Conservation (phyloP, 78 protist species). For the Goniomonas avonlea region DNA sequence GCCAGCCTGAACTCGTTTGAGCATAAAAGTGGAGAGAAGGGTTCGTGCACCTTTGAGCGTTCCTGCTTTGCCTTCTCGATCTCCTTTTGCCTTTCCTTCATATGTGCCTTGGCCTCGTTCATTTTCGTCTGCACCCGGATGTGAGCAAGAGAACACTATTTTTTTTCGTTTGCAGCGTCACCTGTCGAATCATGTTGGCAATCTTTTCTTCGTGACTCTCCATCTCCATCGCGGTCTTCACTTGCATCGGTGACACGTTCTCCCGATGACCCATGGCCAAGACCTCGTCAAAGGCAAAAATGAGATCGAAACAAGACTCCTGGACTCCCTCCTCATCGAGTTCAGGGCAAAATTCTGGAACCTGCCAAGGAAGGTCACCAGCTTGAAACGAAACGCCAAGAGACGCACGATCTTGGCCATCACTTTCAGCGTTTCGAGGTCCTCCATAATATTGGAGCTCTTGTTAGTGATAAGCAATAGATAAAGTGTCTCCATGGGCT, state of each 20-base stretch:
- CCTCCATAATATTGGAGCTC: conserved; percentile 84
- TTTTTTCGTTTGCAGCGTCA: neutral
- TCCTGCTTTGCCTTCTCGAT: conserved; percentile 9
- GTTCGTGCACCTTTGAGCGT: too few relatives aligned
- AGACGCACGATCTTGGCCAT: conserved; percentile 48
- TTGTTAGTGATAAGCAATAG: conserved; percentile 83
- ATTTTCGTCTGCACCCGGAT: conserved; percentile 32
- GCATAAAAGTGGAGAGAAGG: too few relatives aligned
- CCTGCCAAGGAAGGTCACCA: neutral
- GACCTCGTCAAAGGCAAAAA: conserved; percentile 90
- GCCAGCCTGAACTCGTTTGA: too few relatives aligned
- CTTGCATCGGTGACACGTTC: conserved; percentile 1
- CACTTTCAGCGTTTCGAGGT: conserved; percentile 80
- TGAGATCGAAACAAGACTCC: conserved; percentile 32
- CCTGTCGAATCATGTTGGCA: conserved; percentile 38
- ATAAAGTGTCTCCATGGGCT: conserved; percentile 82
- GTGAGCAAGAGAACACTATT: neutral
- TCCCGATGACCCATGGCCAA: conserved; percentile 51
- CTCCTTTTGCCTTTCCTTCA: conserved; percentile 34
- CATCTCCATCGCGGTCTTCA: conserved; percentile 59
- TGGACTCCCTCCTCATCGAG: neutral
- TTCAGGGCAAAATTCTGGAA: conserved; percentile 1
- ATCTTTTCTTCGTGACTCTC: conserved; percentile 82
- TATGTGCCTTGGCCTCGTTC: conserved; percentile 48
- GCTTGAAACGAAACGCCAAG: neutral